These are phyloP conservation scores for Boletus subcaerulescens DNA, from an alignment of 768 basidiomycete species.

Conservation along the genomic window DNA sequence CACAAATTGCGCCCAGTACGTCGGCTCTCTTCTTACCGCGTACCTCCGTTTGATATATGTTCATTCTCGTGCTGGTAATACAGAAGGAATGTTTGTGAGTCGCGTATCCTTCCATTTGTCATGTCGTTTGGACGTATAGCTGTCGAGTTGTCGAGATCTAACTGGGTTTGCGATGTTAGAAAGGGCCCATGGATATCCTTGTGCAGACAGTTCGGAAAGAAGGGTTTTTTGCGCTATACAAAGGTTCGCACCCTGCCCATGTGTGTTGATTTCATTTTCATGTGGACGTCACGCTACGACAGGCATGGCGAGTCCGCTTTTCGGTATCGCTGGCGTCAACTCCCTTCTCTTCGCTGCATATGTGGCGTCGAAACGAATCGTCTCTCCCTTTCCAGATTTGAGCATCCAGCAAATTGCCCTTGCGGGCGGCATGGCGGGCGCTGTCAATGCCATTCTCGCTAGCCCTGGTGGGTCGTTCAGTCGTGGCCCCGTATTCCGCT, in stretches of 20 bases:
- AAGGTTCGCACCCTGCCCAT: conserved; percentile 51
- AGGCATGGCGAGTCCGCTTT: conserved; percentile 86
- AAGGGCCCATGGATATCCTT: conserved; percentile 92
- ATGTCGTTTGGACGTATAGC: background rate
- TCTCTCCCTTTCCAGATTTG: conserved; percentile 87
- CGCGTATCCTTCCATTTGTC: conserved; percentile 33
- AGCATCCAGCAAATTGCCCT: conserved; percentile 75
- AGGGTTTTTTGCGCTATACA: conserved; percentile 91
- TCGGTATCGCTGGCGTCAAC: conserved; percentile 95
- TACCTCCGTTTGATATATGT: background rate
- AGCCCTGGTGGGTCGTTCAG: conserved; percentile 64
- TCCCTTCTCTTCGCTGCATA: conserved; percentile 93
- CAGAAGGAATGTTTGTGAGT: conserved; percentile 88
- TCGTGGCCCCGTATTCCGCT: background rate
- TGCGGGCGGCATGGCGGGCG: conserved; percentile 92
- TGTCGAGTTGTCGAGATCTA: background rate
- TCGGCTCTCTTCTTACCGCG: conserved; percentile 16
- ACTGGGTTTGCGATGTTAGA: conserved; percentile 41
- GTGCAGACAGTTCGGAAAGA: conserved; percentile 78
- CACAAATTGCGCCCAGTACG: conserved; percentile 82
- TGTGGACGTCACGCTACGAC: background rate
- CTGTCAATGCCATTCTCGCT: conserved; percentile 84
- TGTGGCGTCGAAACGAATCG: conserved; percentile 70
- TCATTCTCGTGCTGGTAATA: conserved; percentile 3
- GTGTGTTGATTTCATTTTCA: background rate